Evolutionary conservation across 441 rosid species (phyloP), one percentile per base, ranked within the genome.

Genomic region (Isatis lusitanica): DNA sequence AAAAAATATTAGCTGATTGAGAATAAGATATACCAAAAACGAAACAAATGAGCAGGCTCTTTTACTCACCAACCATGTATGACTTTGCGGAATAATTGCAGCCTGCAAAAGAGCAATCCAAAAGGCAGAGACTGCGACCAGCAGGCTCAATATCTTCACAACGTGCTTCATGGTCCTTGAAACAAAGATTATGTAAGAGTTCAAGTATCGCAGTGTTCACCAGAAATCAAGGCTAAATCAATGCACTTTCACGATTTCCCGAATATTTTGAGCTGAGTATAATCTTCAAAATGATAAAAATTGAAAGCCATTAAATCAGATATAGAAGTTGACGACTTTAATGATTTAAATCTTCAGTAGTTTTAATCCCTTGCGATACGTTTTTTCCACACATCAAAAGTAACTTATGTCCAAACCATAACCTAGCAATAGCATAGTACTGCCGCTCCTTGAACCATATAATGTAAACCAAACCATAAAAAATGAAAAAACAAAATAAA

Each of bases 91-190:
- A 77, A 92, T 26, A 16, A 89, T 30, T 30, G 90, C 83, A 72
- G 91, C 83, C 78, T 87, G 89, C 83, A 94, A 77, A 43, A 90
- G 96, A 66, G 87, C 86, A 55, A 90, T 71, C 97, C 96, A 92
- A 38, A 87, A 26, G 63, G 91, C 85, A 55, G 90, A 81, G 9
- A 89, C 75, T 51, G 88, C 76, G 79, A 85, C 85, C 55, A 90
- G 53, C 33, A 89, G 53, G 50, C 85, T 79, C 78, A 85, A 55
- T 47, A 92, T 88, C 87, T 89, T 94, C 30, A 88, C 78, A 48
- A 90, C 78, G 72, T 94, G 97, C 96, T 91, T 94, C 97, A 89
- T 66, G 63, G 63, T 15, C 67, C 62, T 47, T 47, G 1, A 52
- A 35, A 0, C 6, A 50, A 40, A 31, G 6, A 17, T 16, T 16